Percentiles rank a stretch among this genome's conserved stretches.
These are phyloP conservation scores for Microcos paniculata DNA, from an alignment of 345 rosid genomes.

Conservation along the genomic window DNA sequence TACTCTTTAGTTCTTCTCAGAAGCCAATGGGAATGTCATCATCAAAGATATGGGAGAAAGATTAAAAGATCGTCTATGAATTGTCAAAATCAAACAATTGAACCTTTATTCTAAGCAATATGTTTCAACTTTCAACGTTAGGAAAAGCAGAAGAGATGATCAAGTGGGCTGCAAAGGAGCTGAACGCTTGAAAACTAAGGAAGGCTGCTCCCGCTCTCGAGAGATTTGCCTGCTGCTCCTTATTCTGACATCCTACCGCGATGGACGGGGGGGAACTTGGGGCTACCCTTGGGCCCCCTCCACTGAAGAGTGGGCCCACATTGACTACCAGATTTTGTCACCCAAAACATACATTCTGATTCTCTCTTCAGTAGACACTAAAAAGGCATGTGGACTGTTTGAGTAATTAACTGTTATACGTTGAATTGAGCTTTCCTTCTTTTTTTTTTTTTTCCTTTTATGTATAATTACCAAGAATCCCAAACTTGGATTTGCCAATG, in stretches of 20 bases:
- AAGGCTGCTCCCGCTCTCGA: background rate
- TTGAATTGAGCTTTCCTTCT: background rate
- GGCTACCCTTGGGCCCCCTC: background rate
- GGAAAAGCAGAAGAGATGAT: background rate
- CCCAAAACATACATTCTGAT: background rate
- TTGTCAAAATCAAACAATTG: background rate
- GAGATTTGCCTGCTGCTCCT: background rate
- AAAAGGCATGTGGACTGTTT: background rate
- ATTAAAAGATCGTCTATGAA: background rate
- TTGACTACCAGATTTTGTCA: background rate
- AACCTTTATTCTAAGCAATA: background rate
- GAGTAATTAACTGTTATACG: background rate
- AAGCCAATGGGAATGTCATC: background rate
- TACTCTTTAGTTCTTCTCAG: background rate
- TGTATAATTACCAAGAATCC: background rate
- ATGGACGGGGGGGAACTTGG: background rate
- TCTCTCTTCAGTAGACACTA: too few relatives aligned
- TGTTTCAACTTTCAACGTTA: background rate
- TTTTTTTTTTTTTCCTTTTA: too few relatives aligned
- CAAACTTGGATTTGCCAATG: background rate
- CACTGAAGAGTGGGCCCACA: background rate
- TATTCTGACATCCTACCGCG: background rate
- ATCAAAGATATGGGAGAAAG: background rate
- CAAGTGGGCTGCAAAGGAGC: constrained; percentile 1
- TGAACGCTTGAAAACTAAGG: constrained; percentile 8